Evolutionary conservation across 495 filamentous ascomycete species (phyloP), one percentile per base, ranked within the genome.

Genomic region (Collariella sp.): DNA sequence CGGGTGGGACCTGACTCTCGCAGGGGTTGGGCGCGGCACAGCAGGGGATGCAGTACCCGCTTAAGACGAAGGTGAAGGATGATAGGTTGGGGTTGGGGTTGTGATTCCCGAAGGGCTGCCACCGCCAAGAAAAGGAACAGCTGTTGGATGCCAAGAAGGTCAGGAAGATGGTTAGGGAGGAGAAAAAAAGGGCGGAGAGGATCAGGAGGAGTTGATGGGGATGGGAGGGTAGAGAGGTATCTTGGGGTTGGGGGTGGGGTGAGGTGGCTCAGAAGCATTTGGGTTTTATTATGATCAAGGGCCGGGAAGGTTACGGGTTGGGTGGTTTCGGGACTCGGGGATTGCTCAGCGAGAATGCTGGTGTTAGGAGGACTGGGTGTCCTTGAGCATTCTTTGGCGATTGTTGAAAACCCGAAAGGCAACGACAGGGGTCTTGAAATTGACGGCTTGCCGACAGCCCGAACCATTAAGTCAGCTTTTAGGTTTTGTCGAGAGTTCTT

Each of bases 1-100:
- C 57, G 91, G 91, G 35, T 97, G 88, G 87, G 87, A 96, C 65
- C 87, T 0, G 90, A 97, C 69, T 76, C 80, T 34, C 70, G 88
- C 20, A 71, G 6, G 91, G 91, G 0, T 76, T 97, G 0, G 91
- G 91, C 0, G 76, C 76, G 18, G 56, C 65, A 1, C 83, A 86
- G 1, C 80, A 91, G 63, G 91, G 91, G 3, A 85, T 87, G 26
- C 72, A 80, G 45, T 82, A 79, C 57, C 91, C 91, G 0, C 67
- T 96, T 55, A 91, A 90, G 60, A 70, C 78, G 7, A 82, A 78
- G 52, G 69, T 76, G 35, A 95, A 95, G 69, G 77, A 81, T 54
- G 83, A 90, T 66, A 88, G 79, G 12, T 70, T 84, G 18, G 91
- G 89, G 66, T 96, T 41, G 89, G 89, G 1, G 65, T 74, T 4